Percentiles rank a stretch among this genome's conserved stretches.
These are phyloP conservation scores for Pholiota conissans DNA, from an alignment of 768 basidiomycete genomes.

Conservation along the genomic window DNA sequence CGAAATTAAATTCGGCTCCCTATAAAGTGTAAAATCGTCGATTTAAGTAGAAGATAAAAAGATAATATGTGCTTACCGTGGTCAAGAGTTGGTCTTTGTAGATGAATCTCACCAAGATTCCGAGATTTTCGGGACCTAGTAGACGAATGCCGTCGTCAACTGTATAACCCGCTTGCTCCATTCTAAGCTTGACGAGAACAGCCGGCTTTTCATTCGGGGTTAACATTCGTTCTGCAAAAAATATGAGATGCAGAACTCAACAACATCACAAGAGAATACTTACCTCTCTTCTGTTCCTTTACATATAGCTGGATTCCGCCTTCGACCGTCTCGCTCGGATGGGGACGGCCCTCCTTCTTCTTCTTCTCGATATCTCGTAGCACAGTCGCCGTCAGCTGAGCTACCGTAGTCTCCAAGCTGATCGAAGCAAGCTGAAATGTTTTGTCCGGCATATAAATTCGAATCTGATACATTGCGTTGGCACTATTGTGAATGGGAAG, in stretches of 20 bases:
- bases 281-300: slow-evolving; percentile 76
- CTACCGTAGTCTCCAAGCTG: slow-evolving; percentile 65
- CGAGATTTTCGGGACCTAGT: slow-evolving; percentile 74
- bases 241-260: neutral
- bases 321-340: slow-evolving; percentile 38
- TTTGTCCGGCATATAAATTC: slow-evolving; percentile 75
- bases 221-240: slow-evolving; percentile 72
- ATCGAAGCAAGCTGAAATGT: slow-evolving; percentile 71
- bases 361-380: slow-evolving; percentile 55
- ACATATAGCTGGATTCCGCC: slow-evolving; percentile 50
- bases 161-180: slow-evolving; percentile 90
- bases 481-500: neutral
- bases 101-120: slow-evolving; percentile 86
- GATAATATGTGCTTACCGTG: slow-evolving; percentile 42
- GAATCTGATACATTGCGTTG: slow-evolving; percentile 47
- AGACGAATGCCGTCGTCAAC: slow-evolving; percentile 76
- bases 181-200: slow-evolving; percentile 75
- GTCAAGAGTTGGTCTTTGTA: slow-evolving; percentile 79
- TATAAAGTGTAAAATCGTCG: slow-evolving; percentile 26
- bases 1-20: slow-evolving; percentile 74
- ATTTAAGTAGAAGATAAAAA: neutral
- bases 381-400: slow-evolving; percentile 51
- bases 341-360: slow-evolving; percentile 47
- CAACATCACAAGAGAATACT: slow-evolving; percentile 18
- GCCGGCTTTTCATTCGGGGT: slow-evolving; percentile 84